Evolutionary conservation across 2,329 filamentous ascomycete genomes (phyloP).

Genomic region (Graphilbum fragrans): DNA sequence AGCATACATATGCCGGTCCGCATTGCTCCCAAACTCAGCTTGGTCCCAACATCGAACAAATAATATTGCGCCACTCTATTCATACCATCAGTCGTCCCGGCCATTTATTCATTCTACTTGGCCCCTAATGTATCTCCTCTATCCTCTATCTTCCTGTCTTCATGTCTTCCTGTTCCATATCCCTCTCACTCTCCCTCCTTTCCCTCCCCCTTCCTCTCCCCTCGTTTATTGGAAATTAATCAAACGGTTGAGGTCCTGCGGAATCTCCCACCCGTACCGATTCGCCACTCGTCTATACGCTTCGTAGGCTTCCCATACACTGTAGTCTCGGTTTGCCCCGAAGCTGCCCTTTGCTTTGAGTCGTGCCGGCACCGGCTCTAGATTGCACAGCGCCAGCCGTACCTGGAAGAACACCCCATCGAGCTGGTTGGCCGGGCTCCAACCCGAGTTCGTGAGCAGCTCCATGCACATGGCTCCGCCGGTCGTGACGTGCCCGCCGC

Average conservation of each 20-base stretch:
- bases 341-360: constrained; percentile 21
- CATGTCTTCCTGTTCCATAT: too few species aligned
- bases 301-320: neutral
- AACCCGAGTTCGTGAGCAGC: constrained; percentile 71
- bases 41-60: too few species aligned
- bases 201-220: too few species aligned
- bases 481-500: constrained; percentile 74
- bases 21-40: too few species aligned
- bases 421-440: constrained; percentile 60
- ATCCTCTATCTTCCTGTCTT: too few species aligned
- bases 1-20: too few species aligned
- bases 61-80: too few species aligned
- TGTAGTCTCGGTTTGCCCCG: neutral
- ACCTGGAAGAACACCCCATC: constrained; percentile 75
- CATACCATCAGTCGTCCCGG: too few species aligned
- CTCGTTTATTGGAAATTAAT: neutral
- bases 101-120: too few species aligned
- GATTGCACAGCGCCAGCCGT: constrained; percentile 58
- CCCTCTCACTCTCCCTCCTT: too few species aligned
- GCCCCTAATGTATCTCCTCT: too few species aligned
- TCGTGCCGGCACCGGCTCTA: constrained; percentile 61
- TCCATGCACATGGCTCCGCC: constrained; percentile 82
- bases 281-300: neutral
- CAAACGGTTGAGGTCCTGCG: neutral
- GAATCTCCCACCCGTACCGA: neutral